Base-by-base conservation (phyloP, 2,329 filamentous ascomycete genomes). In the Stagonosporopsis rhizophila region DNA sequence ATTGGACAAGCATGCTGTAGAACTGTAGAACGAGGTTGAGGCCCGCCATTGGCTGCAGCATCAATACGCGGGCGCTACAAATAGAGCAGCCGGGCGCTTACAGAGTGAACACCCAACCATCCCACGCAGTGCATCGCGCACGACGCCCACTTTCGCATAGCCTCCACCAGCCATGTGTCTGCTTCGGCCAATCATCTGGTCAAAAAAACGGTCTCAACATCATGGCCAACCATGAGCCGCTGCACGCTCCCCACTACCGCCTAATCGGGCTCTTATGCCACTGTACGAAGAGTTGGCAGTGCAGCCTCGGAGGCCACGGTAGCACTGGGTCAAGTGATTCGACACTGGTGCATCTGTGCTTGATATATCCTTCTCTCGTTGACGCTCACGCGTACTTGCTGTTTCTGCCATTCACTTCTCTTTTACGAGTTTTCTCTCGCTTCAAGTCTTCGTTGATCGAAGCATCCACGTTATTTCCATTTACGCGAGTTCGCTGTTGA, bases 381-480 rank as follows among this genome's bases (percentile, higher is more conserved):
- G 56, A 60, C 64, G 68, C 71, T 52, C 68, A 67, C 66, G 67
- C 66, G 64, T 63, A 61, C 48, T 55, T 64, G 41, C 46, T 59
- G 42, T 59, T 62, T 56, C 57, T 68, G 70, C 58, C 60, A 74
- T 76, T 75, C 72, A 64, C 62, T 76, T 76, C 72, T 69, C 46
- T 66, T 61, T 63, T 68, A 65, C 61, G 69, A 68, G 70, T 61
- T 57, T 55, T 58, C 58, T 66, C 60, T 62, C 59, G 58, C 58
- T 59, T 59, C 37, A 59, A 68, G 67, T 58, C 70, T 76, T 79
- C 78, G 78, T 80, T 79, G 78, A 79, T 71, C 78, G 78, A 79
- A 78, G 76, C 69, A 66, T 66, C 65, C 66, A 66, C 65, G 72
- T 71, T 68, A 68, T 66, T 69, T 65, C 52, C 66, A 63, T 68